phyloP scores from a whole-genome alignment of 164 flowering plant genomes.

The Aristolochia fimbriata region DNA sequence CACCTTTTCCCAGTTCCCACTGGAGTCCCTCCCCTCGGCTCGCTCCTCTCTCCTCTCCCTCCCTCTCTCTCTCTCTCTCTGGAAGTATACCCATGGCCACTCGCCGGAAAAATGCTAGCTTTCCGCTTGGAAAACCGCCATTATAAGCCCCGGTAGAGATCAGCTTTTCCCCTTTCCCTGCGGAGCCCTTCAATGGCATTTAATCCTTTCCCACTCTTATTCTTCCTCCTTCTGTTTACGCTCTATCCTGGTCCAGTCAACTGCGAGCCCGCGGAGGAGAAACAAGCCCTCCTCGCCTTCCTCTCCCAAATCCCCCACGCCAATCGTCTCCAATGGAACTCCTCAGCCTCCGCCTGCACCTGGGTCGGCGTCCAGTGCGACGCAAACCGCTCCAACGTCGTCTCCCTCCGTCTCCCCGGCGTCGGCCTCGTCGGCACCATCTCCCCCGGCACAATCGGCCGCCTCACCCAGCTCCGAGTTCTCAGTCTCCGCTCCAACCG shows the following conservation, averaged over 20 bases:
- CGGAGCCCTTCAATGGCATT: conserved; percentile 5
- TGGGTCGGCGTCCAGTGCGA: conserved; percentile 85
- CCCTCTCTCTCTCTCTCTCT: conserved; percentile 1
- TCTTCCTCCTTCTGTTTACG: neutral
- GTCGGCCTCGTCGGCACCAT: conserved; percentile 66
- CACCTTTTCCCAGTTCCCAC: conserved; percentile 7
- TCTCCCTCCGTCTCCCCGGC: conserved; percentile 72
- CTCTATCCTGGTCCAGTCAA: neutral
- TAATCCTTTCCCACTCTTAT: neutral
- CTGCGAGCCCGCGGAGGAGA: conserved; percentile 52
- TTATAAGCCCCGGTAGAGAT: neutral
- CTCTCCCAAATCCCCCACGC: conserved; percentile 40
- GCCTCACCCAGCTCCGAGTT: conserved; percentile 49
- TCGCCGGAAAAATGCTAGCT: conserved; percentile 3
- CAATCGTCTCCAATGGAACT: conserved; percentile 55
- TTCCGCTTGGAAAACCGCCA: neutral
- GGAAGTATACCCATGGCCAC: conserved; percentile 1
- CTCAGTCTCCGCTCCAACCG: conserved; percentile 75
- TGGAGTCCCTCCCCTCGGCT: neutral
- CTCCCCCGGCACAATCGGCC: conserved; percentile 52
- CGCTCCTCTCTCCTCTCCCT: conserved; percentile 2
- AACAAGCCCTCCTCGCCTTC: conserved; percentile 65
- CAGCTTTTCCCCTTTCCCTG: neutral
- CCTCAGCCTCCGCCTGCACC: conserved; percentile 48
- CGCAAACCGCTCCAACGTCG: conserved; percentile 25